Conservation (phyloP, 257 asterid genomes). For the Solanum ossicruentum region DNA sequence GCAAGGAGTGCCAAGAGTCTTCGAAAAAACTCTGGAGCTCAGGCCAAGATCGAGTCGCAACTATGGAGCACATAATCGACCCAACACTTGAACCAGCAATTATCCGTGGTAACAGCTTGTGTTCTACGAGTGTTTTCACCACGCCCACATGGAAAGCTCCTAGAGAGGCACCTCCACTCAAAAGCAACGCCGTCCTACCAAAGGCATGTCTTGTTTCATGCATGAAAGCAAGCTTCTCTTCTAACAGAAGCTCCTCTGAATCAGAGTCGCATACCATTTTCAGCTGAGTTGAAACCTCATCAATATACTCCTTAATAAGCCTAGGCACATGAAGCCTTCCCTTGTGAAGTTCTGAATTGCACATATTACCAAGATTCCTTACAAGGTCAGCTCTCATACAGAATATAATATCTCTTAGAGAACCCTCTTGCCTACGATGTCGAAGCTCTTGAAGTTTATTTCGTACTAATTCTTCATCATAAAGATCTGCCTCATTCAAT, state of each 20-base stretch:
- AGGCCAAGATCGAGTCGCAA: slow-evolving; percentile 80
- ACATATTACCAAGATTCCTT: slow-evolving; percentile 72
- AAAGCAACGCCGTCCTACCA: slow-evolving; percentile 70
- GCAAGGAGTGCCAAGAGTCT: slow-evolving; percentile 73
- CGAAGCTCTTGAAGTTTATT: slow-evolving; percentile 68
- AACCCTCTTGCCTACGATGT: slow-evolving; percentile 72
- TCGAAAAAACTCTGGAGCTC: slow-evolving; percentile 80
- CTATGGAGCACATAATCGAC: slow-evolving; percentile 61
- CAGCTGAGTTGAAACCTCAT: slow-evolving; percentile 60
- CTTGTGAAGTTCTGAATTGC: slow-evolving; percentile 74
- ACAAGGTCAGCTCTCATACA: slow-evolving; percentile 78
- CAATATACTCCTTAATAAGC: slow-evolving; percentile 73
- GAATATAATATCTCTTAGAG: slow-evolving; percentile 64
- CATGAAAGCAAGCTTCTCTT: slow-evolving; percentile 85
- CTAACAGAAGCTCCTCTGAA: slow-evolving; percentile 66
- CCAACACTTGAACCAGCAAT: slow-evolving; percentile 89
- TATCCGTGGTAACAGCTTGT: slow-evolving; percentile 67
- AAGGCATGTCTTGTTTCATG: slow-evolving; percentile 83
- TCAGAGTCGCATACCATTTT: slow-evolving; percentile 74
- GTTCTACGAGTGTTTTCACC: slow-evolving; percentile 69
- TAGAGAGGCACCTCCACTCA: slow-evolving; percentile 81
- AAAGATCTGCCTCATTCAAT: slow-evolving; percentile 53
- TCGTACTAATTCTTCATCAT: slow-evolving; percentile 64
- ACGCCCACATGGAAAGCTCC: slow-evolving; percentile 84
- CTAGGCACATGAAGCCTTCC: slow-evolving; percentile 69